Conservation (phyloP, 371 early-diverging fungal species). For the Mortierella sp. region DNA sequence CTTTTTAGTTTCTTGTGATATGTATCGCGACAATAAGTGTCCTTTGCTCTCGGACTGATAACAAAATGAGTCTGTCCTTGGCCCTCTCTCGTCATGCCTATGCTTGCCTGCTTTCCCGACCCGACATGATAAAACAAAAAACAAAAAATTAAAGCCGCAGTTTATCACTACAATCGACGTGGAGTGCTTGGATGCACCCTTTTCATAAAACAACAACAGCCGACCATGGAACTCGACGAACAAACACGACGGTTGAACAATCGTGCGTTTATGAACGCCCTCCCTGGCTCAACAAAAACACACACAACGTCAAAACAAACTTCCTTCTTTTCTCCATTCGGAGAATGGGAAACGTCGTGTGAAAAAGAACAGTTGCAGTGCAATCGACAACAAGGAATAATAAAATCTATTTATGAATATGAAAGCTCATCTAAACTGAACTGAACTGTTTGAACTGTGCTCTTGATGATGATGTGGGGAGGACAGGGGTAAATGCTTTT, state of each 20-base stretch:
- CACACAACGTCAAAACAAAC: background rate
- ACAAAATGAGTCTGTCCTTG: background rate
- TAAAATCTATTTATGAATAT: background rate
- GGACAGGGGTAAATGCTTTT: background rate
- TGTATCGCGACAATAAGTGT: background rate
- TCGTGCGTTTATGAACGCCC: background rate
- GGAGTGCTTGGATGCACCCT: background rate
- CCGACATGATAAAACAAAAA: background rate
- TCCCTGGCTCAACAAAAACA: background rate
- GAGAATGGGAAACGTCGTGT: background rate
- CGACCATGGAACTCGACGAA: background rate
- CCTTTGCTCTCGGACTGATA: background rate
- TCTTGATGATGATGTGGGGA: background rate
- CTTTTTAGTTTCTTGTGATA: background rate
- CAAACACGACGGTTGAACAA: background rate
- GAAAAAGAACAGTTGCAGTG: background rate
- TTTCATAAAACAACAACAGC: background rate
- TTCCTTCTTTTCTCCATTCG: background rate
- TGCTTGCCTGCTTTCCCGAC: background rate
- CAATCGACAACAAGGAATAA: background rate
- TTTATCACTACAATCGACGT: background rate
- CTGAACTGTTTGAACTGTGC: background rate
- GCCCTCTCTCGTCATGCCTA: background rate
- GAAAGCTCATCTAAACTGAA: slow-evolving; percentile 10
- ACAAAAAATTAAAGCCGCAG: slow-evolving; percentile 4